These are phyloP conservation scores for Rhytidiadelphus loreus DNA, from an alignment of 225 moss, liverwort and hornwort genomes.

Conservation along the genomic window DNA sequence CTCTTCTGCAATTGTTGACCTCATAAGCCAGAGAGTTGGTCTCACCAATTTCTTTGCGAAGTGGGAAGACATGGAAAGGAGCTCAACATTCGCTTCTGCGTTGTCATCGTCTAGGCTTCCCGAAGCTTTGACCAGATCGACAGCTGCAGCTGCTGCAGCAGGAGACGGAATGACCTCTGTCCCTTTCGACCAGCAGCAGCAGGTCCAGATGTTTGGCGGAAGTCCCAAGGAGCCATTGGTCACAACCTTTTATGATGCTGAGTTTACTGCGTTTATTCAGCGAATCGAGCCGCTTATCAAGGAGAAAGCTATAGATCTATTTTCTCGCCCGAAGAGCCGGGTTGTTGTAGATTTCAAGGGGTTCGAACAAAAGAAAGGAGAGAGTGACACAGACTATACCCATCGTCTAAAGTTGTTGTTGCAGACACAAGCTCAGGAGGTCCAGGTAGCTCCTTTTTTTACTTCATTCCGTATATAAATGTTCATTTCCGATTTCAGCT, in stretches of 20 bases:
- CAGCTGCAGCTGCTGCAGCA: constrained; percentile 83
- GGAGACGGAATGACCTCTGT: constrained; percentile 76
- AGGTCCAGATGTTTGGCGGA: constrained; percentile 16
- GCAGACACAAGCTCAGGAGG: constrained; percentile 73
- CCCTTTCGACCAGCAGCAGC: constrained; percentile 39
- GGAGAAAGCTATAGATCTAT: constrained; percentile 74
- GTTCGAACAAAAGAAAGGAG: constrained; percentile 69
- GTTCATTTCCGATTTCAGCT: background rate
- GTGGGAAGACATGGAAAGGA: constrained; percentile 89
- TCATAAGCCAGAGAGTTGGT: constrained; percentile 78
- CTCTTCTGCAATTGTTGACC: constrained; percentile 61
- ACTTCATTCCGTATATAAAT: background rate
- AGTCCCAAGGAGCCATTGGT: constrained; percentile 49
- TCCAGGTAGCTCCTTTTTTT: constrained; percentile 57
- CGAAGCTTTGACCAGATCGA: constrained; percentile 79
- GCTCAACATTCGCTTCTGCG: constrained; percentile 57
- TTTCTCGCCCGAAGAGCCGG: constrained; percentile 77
- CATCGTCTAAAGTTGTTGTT: constrained; percentile 47
- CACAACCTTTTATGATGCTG: constrained; percentile 87
- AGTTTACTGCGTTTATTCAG: constrained; percentile 62
- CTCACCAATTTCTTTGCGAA: constrained; percentile 72
- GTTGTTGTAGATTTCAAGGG: constrained; percentile 44
- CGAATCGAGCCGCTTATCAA: constrained; percentile 69
- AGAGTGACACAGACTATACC: constrained; percentile 58
- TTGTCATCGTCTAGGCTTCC: constrained; percentile 75